phyloP scores from a whole-genome alignment of 108 stramenopile species.

The Skeletonema grethae region DNA sequence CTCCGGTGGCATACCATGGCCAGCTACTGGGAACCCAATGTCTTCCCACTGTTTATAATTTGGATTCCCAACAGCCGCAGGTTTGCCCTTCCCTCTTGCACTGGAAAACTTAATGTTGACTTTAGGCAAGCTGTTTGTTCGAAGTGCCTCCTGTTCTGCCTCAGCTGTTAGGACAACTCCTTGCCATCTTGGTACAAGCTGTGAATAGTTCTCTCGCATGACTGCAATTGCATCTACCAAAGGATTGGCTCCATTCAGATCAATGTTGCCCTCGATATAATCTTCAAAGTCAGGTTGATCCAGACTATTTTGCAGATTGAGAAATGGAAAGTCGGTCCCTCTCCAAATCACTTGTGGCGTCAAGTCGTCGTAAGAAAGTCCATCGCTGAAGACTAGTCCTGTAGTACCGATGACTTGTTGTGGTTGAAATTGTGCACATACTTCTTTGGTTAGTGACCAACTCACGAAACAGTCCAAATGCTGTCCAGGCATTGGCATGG shows the following conservation, averaged over 20 bases:
- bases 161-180: conserved; percentile 7
- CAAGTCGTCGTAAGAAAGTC: not conserved
- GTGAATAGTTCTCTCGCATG: conserved; percentile 4
- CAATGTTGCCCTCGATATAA: not conserved
- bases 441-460: not conserved
- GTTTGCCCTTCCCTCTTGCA: conserved; percentile 5
- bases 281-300: not conserved
- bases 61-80: not conserved
- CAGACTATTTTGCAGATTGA: not conserved
- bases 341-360: conserved; percentile 25
- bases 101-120: conserved; percentile 4
- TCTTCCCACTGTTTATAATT: not conserved
- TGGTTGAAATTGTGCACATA: conserved; percentile 1
- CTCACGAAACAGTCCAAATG: conserved; percentile 2
- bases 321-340: conserved; percentile 13
- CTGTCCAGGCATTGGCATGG: conserved; percentile 12
- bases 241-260: not conserved
- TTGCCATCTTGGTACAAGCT: conserved; percentile 6
- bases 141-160: conserved; percentile 5
- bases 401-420: not conserved
- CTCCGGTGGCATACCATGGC: not conserved
- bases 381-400: not conserved
- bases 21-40: not conserved
- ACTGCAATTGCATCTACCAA: not conserved
- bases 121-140: not conserved